phyloP scores from a whole-genome alignment of 345 rosid genomes.

The Viola odorata region DNA sequence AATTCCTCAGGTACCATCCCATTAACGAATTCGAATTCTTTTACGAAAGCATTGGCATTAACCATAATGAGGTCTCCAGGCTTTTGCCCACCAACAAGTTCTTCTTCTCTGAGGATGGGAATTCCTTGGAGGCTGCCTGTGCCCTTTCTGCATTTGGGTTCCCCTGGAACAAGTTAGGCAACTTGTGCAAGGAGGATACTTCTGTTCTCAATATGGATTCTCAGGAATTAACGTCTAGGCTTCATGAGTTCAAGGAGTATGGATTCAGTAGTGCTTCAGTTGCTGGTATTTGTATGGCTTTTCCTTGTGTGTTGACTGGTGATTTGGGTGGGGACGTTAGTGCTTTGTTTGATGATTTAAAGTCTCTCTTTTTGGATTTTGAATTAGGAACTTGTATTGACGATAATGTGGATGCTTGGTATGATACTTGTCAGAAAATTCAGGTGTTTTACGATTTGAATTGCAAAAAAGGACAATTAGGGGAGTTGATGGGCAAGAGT shows the following conservation, averaged over 20 bases:
- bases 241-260: constrained; percentile 26
- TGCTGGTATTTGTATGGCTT: constrained; percentile 54
- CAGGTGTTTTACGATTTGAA: constrained; percentile 46
- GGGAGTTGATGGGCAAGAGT: constrained; percentile 41
- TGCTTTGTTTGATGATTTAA: constrained; percentile 42
- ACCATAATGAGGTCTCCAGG: constrained; percentile 32
- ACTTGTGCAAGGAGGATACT: constrained; percentile 46
- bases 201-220: constrained; percentile 38
- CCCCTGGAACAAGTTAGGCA: constrained; percentile 65
- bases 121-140: constrained; percentile 37
- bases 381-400: constrained; percentile 31
- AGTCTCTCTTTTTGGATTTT: constrained; percentile 37
- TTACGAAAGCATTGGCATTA: constrained; percentile 71
- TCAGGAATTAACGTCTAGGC: constrained; percentile 32
- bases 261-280: constrained; percentile 39
- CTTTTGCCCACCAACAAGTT: constrained; percentile 49
- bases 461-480: constrained; percentile 37
- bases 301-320: constrained; percentile 40
- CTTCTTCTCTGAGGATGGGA: constrained; percentile 52
- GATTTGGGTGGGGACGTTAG: constrained; percentile 29
- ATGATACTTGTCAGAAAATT: constrained; percentile 37
- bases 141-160: constrained; percentile 55
- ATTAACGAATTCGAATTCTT: constrained; percentile 73
- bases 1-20: constrained; percentile 57
- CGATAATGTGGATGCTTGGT: constrained; percentile 49